Evolutionary conservation across 306 rosid species (phyloP), one percentile per base, ranked within the genome.

Genomic region (Medicago arabica): DNA sequence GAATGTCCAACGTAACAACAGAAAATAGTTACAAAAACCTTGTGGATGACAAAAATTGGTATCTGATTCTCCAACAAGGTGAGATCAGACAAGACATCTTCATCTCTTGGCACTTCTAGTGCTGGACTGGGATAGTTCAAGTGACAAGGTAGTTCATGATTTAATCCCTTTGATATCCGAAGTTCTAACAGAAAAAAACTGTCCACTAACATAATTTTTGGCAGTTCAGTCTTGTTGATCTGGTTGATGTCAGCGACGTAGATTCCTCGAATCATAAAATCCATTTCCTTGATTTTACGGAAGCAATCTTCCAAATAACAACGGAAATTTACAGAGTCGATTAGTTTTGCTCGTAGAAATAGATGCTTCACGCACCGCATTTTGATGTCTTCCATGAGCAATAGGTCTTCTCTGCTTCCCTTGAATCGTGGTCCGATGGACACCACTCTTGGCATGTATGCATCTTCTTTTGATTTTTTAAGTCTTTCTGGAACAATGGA

Each of bases 171-270:
- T 1, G 58, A 23, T 59, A 75, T 31, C 41, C 75, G 44, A 40
- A 80, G 57, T 62, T 81, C 81, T 9, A 81, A 49, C 28, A 76
- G 7, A 38, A 81, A 81, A 61, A 78, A 81, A 5, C 69, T 69
- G 0, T 81, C 84, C 0, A 43, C 34, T 43, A 72, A 17, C 68
- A 82, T 77, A 1, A 59, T 18, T 65, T 23, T 43, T 7, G 79
- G 62, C 1, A 77, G 79, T 10, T 72, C 28, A 23, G 28, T 23
- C 28, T 23, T 1, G 28, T 23, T 23, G 28, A 23, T 23, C 28
- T 23, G 28, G 28, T 23, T 23, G 28, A 23, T 23, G 28, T 2
- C 28, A 21, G 28, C 28, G 3, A 23, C 28, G 28, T 23, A 23
- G 28, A 1, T 23, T 23, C 28, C 28, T 23, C 28, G 28, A 23